Evolutionary conservation across 352 stramenopile species (phyloP), one percentile per base, ranked within the genome.

Genomic region (Thalassiosira livingstoniorum): DNA sequence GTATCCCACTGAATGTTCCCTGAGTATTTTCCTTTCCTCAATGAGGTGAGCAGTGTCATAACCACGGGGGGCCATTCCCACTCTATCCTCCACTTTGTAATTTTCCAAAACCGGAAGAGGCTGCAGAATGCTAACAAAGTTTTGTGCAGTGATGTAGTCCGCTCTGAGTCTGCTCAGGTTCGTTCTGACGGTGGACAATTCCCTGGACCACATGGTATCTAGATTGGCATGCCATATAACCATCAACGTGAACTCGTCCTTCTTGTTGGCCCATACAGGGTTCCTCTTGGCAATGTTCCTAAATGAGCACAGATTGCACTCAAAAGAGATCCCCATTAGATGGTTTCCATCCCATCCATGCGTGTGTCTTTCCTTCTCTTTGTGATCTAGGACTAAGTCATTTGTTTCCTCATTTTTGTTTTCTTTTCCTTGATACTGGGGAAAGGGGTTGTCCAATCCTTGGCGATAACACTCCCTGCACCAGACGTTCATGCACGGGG

Each of bases 291-390:
- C 45, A 10, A 82, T 23, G 35, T 83, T 86, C 21, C 70, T 18
- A 55, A 88, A 88, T 4, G 54, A 32, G n/a, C 82, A 88, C 2
- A 73, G 25, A 31, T 88, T 64, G 39, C 82, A 88, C 25, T 86
- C 37, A 55, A 88, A 88, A 1, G 42, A 63, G 18, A 42, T 58
- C 25, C 72, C 61, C 60, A 83, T 80, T 63, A 81, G 43, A 54
- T 86, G 65, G 45, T 88, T 71, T 13, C 78, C 71, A 51, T 75
- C n/a, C 47, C 71, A 60, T 35, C 60, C 71, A 0, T 55, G 18
- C 10, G 13, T 7, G 61, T 68, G 80, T 35, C 70, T 37, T 11
- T 32, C 29, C 58, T 43, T 32, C 15, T 73, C 32, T 5, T 45
- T 29, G 1, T 25, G 10, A 15, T 80, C 63, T 2, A 66, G n/a